Base-by-base conservation (phyloP, 257 asterid genomes). In the Cruciata laevipes region DNA sequence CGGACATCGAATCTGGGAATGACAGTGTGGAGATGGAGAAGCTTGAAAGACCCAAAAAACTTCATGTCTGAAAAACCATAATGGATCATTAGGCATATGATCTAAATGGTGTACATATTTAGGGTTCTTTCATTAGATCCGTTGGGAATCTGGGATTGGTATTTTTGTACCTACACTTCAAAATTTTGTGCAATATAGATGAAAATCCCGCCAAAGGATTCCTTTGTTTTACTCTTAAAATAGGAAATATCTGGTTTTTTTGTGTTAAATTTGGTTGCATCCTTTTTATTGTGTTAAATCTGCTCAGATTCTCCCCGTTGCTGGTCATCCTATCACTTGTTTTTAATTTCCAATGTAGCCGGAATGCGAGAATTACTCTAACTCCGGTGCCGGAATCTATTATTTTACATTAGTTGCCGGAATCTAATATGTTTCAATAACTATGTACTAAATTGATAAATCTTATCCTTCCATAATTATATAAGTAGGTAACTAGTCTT, bases 21-120 rank as follows among this genome's bases (percentile, higher is more conserved):
- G 65, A 68, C 49, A 76, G 69, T 68, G 74, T 75, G 8, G 97
- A 92, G 86, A 66, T 87, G 80, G 84, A 82, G 66, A 78, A 78
- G 77, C 91, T 67, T 32, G 71, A 67, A 67, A 53, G 47, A 16
- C 63, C 71, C 14, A 53, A 32, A 12, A 62, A 67, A 31, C 14
- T 67, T 0, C 8, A 2, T 33, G 37, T 67, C 1, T n/a, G 32
- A 31, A n/a, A 31, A 35, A 31, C 14, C 51, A 52, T 24, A 20
- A 0, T 31, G 20, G 71, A 47, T 47, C 55, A 11, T 51, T 52
- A 51, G 32, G 21, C 8, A n/a, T 21, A 18, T 51, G 63, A 31
- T 9, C 35, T 25, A 52, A 25, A 66, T 9, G 10, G 32, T 67
- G 62, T 67, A 67, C 6, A 67, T 67, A 67, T 7, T 52, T 52